phyloP scores from a whole-genome alignment of 495 filamentous ascomycete species.

The Neurospora pannonica region DNA sequence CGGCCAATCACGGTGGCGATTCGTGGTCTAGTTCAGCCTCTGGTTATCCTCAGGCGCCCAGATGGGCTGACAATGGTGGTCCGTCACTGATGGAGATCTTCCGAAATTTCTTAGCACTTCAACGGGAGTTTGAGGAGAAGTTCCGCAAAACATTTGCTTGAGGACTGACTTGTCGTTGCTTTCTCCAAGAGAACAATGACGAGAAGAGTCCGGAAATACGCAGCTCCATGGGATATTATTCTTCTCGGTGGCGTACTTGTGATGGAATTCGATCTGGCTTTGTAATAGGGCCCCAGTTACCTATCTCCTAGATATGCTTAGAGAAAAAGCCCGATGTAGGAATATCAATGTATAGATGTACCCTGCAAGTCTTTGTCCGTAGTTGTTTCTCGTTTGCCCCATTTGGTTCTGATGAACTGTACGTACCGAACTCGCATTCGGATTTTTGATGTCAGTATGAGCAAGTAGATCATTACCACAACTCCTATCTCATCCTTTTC shows the following conservation, averaged over 20 bases:
- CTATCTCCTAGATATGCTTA: neutral
- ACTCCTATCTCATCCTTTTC: neutral
- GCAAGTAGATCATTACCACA: neutral
- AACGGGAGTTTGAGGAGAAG: slow-evolving; percentile 53
- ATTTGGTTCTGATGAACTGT: neutral
- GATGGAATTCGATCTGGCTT: neutral
- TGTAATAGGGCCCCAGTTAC: neutral
- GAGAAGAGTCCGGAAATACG: neutral
- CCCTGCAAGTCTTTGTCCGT: neutral
- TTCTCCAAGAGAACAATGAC: neutral
- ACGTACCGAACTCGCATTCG: neutral
- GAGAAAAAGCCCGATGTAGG: neutral
- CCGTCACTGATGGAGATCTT: slow-evolving; percentile 48
- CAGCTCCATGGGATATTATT: neutral
- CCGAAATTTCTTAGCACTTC: slow-evolving; percentile 45
- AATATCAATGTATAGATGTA: neutral
- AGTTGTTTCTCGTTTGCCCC: neutral
- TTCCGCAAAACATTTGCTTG: slow-evolving; percentile 49
- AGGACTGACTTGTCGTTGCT: neutral
- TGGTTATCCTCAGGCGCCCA: neutral
- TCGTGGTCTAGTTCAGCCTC: neutral
- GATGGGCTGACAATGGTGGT: slow-evolving; percentile 15
- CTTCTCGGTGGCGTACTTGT: neutral
- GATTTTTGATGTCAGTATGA: neutral
- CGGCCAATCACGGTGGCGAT: slow-evolving; percentile 7